phyloP scores from a whole-genome alignment of 352 stramenopile species.

The Elongisporangium prolatum region DNA sequence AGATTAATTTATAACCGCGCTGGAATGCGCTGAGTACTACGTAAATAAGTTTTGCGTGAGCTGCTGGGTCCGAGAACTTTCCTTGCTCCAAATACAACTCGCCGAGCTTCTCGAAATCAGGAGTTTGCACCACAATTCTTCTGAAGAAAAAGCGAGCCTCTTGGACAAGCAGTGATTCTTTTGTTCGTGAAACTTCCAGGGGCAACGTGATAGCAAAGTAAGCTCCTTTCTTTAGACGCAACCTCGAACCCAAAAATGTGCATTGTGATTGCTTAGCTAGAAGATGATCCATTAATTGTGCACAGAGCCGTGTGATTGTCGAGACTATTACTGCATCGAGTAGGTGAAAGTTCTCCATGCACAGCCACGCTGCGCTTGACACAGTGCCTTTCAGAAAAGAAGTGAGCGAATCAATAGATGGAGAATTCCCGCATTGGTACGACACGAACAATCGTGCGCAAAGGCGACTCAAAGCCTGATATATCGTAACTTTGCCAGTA shows the following conservation, averaged over 20 bases:
- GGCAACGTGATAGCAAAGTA: constrained; percentile 32
- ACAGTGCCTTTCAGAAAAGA: constrained; percentile 50
- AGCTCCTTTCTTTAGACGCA: constrained; percentile 40
- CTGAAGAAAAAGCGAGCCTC: constrained; percentile 37
- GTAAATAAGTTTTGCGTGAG: constrained; percentile 32
- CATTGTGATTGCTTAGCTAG: constrained; percentile 34
- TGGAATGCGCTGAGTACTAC: constrained; percentile 21
- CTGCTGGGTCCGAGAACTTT: constrained; percentile 26
- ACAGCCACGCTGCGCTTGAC: constrained; percentile 52
- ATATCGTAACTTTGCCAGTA: constrained; percentile 43
- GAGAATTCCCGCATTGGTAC: constrained; percentile 27
- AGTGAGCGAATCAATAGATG: constrained; percentile 23
- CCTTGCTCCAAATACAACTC: constrained; percentile 34
- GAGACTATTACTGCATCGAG: constrained; percentile 16
- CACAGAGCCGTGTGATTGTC: constrained; percentile 30
- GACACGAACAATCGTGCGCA: constrained; percentile 47
- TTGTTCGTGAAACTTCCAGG: background rate
- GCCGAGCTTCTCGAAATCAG: constrained; percentile 33
- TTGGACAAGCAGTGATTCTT: background rate
- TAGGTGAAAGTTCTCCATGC: constrained; percentile 28
- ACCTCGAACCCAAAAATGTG: constrained; percentile 26
- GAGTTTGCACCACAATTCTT: constrained; percentile 22
- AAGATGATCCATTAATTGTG: constrained; percentile 36
- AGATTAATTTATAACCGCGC: constrained; percentile 18
- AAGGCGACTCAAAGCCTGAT: constrained; percentile 25